Evolutionary conservation across 2,329 filamentous ascomycete species (phyloP).

Genomic region (Penicillium freii): DNA sequence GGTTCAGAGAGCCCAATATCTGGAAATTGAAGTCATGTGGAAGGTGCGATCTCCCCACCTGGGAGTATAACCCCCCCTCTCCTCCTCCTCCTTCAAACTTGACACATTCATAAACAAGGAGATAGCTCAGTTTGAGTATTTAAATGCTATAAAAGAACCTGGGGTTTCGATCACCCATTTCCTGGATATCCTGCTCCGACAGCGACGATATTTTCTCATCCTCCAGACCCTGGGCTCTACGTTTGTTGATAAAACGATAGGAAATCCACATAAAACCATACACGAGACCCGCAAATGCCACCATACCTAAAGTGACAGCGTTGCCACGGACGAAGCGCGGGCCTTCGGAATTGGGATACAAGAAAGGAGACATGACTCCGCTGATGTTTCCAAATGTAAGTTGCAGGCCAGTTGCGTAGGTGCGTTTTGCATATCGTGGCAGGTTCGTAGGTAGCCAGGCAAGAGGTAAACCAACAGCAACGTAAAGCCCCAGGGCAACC

Average conservation of each 20-base stretch:
- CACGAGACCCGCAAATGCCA: slow-evolving; percentile 53
- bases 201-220: slow-evolving; percentile 41
- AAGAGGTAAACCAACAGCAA: slow-evolving; percentile 55
- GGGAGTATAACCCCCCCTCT: neutral
- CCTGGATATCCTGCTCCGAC: slow-evolving; percentile 43
- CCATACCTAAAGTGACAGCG: slow-evolving; percentile 59
- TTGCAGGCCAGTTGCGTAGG: slow-evolving; percentile 69
- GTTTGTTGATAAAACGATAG: slow-evolving; percentile 51
- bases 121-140: neutral
- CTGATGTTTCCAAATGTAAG: slow-evolving; percentile 67
- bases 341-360: slow-evolving; percentile 47
- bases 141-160: slow-evolving; percentile 41
- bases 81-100: neutral
- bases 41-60: neutral
- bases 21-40: neutral
- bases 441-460: slow-evolving; percentile 64
- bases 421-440: slow-evolving; percentile 73
- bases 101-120: neutral
- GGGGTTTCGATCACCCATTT: slow-evolving; percentile 45
- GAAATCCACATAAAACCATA: slow-evolving; percentile 58
- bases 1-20: neutral
- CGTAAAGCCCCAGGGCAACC: slow-evolving; percentile 71
- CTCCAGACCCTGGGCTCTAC: slow-evolving; percentile 36
- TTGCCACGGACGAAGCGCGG: slow-evolving; percentile 63
- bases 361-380: slow-evolving; percentile 71